phyloP scores from a whole-genome alignment of 345 rosid genomes.

The Dimocarpus longan region DNA sequence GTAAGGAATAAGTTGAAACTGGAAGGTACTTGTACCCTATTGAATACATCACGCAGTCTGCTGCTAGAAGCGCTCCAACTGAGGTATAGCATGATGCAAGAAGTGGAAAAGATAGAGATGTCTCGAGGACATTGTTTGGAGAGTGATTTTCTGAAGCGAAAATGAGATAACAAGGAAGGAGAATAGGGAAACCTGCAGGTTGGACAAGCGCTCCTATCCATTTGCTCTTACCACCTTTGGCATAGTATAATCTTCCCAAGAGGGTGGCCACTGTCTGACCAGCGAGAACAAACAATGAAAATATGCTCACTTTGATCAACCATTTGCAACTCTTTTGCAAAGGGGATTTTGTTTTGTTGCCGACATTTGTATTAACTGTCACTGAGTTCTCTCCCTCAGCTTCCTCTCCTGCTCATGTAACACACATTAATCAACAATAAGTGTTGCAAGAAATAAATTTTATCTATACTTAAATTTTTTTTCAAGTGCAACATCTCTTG shows the following conservation, averaged over 20 bases:
- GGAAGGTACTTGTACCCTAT: slow-evolving; percentile 51
- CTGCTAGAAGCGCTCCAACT: slow-evolving; percentile 26
- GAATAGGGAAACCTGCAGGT: slow-evolving; percentile 34
- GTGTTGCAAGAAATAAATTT: too few relatives aligned
- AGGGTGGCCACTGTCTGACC: slow-evolving; percentile 39
- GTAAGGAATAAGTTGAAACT: slow-evolving; percentile 46
- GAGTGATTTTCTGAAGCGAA: not conserved
- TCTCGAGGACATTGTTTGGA: not conserved
- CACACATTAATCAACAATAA: not conserved
- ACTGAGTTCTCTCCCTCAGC: slow-evolving; percentile 11
- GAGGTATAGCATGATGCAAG: slow-evolving; percentile 11
- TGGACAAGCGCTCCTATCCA: slow-evolving; percentile 37
- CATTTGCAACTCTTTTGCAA: slow-evolving; percentile 17
- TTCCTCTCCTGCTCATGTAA: slow-evolving; percentile 21
- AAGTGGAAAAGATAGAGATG: not conserved
- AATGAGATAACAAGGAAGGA: slow-evolving; percentile 31
- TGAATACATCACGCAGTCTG: slow-evolving; percentile 33
- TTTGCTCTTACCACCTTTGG: slow-evolving; percentile 40
- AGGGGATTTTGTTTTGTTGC: not conserved
- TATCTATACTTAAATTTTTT: too few relatives aligned
- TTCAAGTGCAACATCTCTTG: too few relatives aligned
- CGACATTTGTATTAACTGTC: not conserved
- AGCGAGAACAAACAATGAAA: slow-evolving; percentile 26
- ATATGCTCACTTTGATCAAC: slow-evolving; percentile 33
- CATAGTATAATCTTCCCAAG: slow-evolving; percentile 36